Conservation (phyloP, 768 basidiomycete species). For the Lepiota brunneoincarnata region DNA sequence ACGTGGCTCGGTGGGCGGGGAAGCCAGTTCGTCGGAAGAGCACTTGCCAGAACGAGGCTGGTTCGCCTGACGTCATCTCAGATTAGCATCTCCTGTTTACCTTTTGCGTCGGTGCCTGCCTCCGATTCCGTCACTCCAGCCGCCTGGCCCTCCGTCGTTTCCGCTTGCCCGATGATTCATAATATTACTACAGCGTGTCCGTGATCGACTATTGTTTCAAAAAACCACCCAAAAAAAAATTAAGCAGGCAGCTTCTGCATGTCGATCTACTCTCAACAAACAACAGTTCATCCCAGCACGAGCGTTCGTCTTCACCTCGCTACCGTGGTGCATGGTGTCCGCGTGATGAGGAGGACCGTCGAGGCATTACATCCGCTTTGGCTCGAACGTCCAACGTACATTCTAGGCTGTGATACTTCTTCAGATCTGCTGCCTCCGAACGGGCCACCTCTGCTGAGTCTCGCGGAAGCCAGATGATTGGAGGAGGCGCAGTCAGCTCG, state of each 20-base stretch:
- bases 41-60: background rate
- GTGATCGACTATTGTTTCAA: background rate
- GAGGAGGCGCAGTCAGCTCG: constrained; percentile 73
- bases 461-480: constrained; percentile 84
- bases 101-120: constrained; percentile 1
- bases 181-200: constrained; percentile 7
- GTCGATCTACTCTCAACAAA: background rate
- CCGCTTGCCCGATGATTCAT: background rate
- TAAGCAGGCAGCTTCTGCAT: background rate
- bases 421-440: constrained; percentile 73
- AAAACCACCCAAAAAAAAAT: constrained; percentile 1
- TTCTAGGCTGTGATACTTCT: constrained; percentile 67
- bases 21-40: constrained; percentile 4
- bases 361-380: constrained; percentile 46
- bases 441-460: constrained; percentile 71
- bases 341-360: constrained; percentile 32
- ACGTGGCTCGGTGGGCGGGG: background rate
- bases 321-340: constrained; percentile 13
- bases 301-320: constrained; percentile 20
- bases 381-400: constrained; percentile 69
- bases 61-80: constrained; percentile 20
- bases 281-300: too few relatives aligned
- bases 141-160: background rate
- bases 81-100: constrained; percentile 2
- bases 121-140: constrained; percentile 1